A percentile compares a stretch with the other conserved stretches of the same genome.
phyloP scores from a whole-genome alignment of 345 rosid genomes.

The Melaleuca quinquenervia region DNA sequence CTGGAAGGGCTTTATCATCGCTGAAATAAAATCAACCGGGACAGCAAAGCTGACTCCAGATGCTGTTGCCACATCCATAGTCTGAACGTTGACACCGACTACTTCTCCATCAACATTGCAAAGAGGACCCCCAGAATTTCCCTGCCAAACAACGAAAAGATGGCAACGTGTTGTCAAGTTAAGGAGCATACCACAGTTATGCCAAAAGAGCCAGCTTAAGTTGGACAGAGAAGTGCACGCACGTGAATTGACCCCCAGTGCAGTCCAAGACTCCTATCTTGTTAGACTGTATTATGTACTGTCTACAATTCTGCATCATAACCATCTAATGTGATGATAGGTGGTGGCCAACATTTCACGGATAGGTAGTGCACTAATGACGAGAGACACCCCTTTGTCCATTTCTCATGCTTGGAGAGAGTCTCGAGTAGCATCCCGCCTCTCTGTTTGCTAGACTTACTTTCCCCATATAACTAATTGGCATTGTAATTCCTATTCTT shows the following conservation, averaged over 20 bases:
- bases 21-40: conserved; percentile 37
- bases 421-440: background rate
- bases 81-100: conserved; percentile 61
- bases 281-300: background rate
- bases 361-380: background rate
- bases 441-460: background rate
- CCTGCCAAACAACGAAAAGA: conserved; percentile 17
- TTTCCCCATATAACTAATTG: background rate
- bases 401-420: background rate
- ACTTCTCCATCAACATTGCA: conserved; percentile 86
- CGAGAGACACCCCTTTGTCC: background rate
- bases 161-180: background rate
- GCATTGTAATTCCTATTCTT: background rate
- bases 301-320: background rate
- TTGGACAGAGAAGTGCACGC: background rate
- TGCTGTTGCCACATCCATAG: conserved; percentile 48
- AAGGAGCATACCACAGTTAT: background rate
- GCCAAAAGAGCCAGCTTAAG: background rate
- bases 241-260: background rate
- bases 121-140: conserved; percentile 95
- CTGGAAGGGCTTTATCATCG: background rate
- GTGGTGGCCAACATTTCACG: background rate
- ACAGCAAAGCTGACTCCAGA: conserved; percentile 74
- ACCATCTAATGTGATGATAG: background rate
- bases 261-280: background rate